A percentile compares a stretch with the other conserved stretches of the same genome.
Conservation (phyloP, 148 eudicot genomes). For the Camellia granthamiana region DNA sequence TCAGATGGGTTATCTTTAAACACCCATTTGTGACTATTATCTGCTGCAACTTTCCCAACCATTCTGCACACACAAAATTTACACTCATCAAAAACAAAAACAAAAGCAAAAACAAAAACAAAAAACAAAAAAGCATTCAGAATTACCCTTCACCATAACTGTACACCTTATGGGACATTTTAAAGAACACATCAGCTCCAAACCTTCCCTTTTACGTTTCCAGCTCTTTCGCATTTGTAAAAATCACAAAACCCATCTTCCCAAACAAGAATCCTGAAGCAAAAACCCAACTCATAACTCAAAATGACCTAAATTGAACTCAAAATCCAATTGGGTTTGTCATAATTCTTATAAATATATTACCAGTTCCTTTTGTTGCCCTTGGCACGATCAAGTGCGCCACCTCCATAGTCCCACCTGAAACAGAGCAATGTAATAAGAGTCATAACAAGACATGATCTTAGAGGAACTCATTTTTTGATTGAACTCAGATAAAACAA, state of each 20-base stretch:
- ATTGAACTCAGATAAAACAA: background rate
- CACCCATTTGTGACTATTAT: conserved; percentile 58
- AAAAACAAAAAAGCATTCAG: background rate
- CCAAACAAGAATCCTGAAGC: conserved; percentile 56
- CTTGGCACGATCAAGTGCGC: conserved; percentile 42
- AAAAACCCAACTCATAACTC: background rate
- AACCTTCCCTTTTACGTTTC: conserved; percentile 24
- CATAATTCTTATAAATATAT: conserved; percentile 1
- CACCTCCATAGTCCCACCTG: conserved; percentile 59
- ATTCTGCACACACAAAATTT: conserved; percentile 25
- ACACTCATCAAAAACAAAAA: no score
- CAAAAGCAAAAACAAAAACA: no score
- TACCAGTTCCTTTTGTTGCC: conserved; percentile 56
- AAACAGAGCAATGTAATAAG: conserved; percentile 13
- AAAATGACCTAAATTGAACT: background rate
- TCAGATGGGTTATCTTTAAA: conserved; percentile 43
- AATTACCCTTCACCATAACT: conserved; percentile 55
- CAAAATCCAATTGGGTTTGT: background rate
- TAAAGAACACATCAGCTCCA: conserved; percentile 56
- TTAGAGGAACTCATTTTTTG: background rate
- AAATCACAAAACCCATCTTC: conserved; percentile 59
- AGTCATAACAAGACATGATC: background rate
- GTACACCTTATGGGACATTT: conserved; percentile 60
- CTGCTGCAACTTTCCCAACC: conserved; percentile 55
- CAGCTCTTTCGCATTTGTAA: conserved; percentile 37